These are phyloP conservation scores for Amanita phalloides DNA, from an alignment of 768 basidiomycete species.

Conservation along the genomic window DNA sequence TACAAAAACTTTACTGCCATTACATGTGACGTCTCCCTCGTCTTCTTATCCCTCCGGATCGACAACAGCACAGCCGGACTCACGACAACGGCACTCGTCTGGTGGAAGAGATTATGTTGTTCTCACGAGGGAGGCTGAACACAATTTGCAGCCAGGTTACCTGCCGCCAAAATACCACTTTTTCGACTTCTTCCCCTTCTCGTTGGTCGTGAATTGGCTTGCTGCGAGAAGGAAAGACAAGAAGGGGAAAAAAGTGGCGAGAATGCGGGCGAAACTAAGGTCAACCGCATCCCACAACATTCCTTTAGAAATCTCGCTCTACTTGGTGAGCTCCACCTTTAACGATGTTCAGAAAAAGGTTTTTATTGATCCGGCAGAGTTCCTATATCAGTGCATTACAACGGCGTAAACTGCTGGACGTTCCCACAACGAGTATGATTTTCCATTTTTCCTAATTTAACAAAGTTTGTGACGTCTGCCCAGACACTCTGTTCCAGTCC, in stretches of 20 bases:
- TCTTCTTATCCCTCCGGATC: not conserved
- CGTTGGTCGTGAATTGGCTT: slow-evolving; percentile 38
- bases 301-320: slow-evolving; percentile 60
- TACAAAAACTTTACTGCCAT: not conserved
- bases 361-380: slow-evolving; percentile 27
- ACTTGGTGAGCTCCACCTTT: slow-evolving; percentile 33
- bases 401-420: slow-evolving; percentile 41
- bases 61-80: not conserved
- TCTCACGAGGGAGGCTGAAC: slow-evolving; percentile 30
- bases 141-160: slow-evolving; percentile 37
- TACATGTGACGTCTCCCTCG: not conserved
- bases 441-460: not conserved
- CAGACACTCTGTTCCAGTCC: slow-evolving; percentile 36
- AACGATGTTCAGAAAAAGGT: not conserved
- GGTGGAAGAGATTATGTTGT: slow-evolving; percentile 20
- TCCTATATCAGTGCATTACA: slow-evolving; percentile 59
- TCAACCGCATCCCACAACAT: slow-evolving; percentile 45
- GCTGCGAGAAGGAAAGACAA: slow-evolving; percentile 36
- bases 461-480: not conserved
- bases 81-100: not conserved
- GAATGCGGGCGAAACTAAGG: slow-evolving; percentile 38
- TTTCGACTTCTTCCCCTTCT: slow-evolving; percentile 64
- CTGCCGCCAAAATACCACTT: slow-evolving; percentile 50
- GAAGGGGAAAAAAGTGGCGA: slow-evolving; percentile 54
- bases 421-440: slow-evolving; percentile 48